Base-by-base conservation (phyloP, 2,329 filamentous ascomycete species). In the Aureobasidium namibiae region DNA sequence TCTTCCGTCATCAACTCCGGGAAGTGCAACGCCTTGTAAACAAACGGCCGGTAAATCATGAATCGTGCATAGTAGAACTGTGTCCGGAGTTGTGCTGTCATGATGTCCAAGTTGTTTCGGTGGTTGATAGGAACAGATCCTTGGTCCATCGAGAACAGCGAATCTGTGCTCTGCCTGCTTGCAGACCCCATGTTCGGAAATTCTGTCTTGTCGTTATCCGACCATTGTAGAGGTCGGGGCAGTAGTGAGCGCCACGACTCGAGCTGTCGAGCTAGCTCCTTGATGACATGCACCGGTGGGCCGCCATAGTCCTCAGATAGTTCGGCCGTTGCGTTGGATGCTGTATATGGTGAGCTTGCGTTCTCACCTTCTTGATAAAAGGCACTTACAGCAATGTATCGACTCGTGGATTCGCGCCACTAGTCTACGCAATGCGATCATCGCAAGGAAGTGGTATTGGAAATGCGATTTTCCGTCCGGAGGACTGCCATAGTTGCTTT, bases 1-100 rank as follows among this genome's bases (percentile, higher is more conserved):
- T 82, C 80, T 8, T 73, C 68, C 0, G 76, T 79, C 70, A 84
- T 73, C 31, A 74, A 69, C 44, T 82, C 78, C 0, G 81, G 80
- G 63, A 79, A 77, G 66, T 85, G 82, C 2, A 85, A 72, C 1
- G 79, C 82, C 65, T 84, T 85, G 72, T 80, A 85, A 5, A 85
- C 65, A 59, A 80, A 85, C 0, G 82, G 82, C 11, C 80, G 75
- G 67, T 83, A 77, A 60, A 84, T 76, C 60, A 84, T 75, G 65
- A 80, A 82, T 59, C 81, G 82, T 23, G 78, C 77, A 64, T 83
- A 82, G 67, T 82, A 83, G 67, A 82, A 85, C 49, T 80, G 75
- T 5, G 81, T 82, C 46, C 82, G 78, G 9, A 85, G 73, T 11
- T 82, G 69, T 1, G 82, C 82, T 8, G 80, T 76, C 60, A 84